Base-by-base conservation (phyloP, 352 stramenopile species). In the Thalassiosira exigua region DNA sequence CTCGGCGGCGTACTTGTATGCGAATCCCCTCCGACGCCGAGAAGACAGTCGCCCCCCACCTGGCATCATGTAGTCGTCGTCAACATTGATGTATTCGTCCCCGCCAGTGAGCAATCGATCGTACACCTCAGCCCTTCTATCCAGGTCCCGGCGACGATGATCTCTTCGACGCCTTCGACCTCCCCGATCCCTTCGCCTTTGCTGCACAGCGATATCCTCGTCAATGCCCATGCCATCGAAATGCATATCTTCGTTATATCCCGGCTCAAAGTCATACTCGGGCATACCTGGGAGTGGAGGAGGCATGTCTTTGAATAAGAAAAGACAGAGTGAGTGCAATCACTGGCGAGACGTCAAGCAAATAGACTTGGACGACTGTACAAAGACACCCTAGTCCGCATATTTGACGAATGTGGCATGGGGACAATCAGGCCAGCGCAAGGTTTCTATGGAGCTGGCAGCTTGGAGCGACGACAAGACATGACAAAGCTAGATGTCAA, bases 1-100 rank as follows among this genome's bases (percentile, higher is more conserved):
- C 30, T 87, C 65, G 14, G 48, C 67, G 48, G 81, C 46, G 42
- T 87, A 89, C 39, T 74, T 78, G 59, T 90, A 92, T 2, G 83
- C 83, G 80, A 82, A 90, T 17, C 84, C 83, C 36, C 66, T 59
- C 22, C 79, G 51, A 56, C 79, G 65, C 54, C 73, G 21, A 68
- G 32, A 53, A 19, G 19, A 36, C 11, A 11, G 7, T 57, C 26
- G 26, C 14, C 29, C 54, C 4, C 19, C 22, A 19, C 14, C 39
- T 21, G 4, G n/a, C 36, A 32, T n/a, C 17, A n/a, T 48, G 24
- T 3, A 22, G 36, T 61, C 42, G 58, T 54, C 64, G 27, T 67
- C 61, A 11, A 70, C 53, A 73, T 68, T 77, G 53, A 60, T 81
- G 11, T 71, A 60, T 17, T 84, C 61, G 4, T 75, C 71, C 48